Conservation (phyloP, 2,329 filamentous ascomycete species). For the Penicillium sp. region DNA sequence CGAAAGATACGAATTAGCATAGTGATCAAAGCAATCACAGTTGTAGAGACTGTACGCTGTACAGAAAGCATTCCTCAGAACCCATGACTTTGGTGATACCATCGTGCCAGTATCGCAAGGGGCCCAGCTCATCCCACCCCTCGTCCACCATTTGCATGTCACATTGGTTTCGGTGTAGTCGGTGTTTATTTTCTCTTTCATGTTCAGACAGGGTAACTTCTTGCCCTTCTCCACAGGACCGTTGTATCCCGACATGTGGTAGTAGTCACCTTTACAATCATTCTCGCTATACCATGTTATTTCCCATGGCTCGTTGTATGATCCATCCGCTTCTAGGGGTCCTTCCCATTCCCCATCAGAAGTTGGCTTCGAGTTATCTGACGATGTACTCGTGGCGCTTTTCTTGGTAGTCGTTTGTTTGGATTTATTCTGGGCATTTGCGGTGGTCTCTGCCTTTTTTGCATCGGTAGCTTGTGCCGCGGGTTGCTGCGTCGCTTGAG, state of each 20-base stretch:
- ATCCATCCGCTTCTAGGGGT: neutral
- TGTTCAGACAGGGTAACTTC: neutral
- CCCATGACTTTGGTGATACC: slow-evolving; percentile 8
- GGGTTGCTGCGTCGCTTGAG: neutral
- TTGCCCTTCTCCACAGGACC: neutral
- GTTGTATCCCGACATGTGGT: slow-evolving; percentile 4
- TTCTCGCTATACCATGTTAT: neutral
- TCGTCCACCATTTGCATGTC: slow-evolving; percentile 11
- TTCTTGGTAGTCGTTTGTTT: neutral
- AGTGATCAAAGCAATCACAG: slow-evolving; percentile 1
- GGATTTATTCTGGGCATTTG: neutral
- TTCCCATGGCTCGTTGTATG: neutral
- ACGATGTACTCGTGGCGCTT: neutral
- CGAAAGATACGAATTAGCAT: neutral
- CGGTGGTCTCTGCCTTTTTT: neutral
- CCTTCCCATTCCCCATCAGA: neutral
- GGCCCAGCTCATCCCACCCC: slow-evolving; percentile 1
- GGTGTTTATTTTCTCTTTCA: slow-evolving; percentile 2
- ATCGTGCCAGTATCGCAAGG: slow-evolving; percentile 8
- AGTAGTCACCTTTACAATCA: slow-evolving; percentile 1
- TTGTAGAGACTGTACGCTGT: neutral
- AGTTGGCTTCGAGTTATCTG: neutral
- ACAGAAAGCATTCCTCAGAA: slow-evolving; percentile 10
- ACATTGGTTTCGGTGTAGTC: neutral
- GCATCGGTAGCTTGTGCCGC: neutral